Evolutionary conservation across 192 early-diverging fungal genomes (phyloP).

Genomic region (Entophlyctis helioformis): DNA sequence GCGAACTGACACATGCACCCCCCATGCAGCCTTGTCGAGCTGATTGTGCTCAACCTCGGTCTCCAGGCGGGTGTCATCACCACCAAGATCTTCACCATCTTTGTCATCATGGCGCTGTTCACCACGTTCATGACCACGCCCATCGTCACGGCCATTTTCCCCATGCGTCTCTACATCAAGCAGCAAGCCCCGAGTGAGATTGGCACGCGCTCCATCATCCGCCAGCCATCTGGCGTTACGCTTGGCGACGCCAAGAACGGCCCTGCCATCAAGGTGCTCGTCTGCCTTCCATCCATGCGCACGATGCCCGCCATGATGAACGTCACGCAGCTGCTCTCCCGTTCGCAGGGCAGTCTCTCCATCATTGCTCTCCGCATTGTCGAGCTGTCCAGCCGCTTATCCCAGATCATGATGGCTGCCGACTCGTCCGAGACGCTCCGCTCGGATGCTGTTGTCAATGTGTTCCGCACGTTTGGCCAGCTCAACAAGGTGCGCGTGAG

Average conservation of each 20-base stretch:
- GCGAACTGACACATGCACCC: background rate
- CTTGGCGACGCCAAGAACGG: background rate
- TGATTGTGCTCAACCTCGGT: conserved; percentile 90
- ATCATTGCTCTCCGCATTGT: conserved; percentile 67
- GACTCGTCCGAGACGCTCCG: conserved; percentile 49
- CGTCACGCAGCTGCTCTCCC: conserved; percentile 42
- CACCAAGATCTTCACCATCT: conserved; percentile 47
- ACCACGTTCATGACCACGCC: conserved; percentile 83
- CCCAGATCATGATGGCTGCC: conserved; percentile 64
- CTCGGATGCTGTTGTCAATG: conserved; percentile 64
- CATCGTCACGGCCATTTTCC: conserved; percentile 57
- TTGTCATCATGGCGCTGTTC: conserved; percentile 68
- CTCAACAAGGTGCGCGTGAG: conserved; percentile 55
- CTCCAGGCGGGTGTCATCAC: conserved; percentile 68
- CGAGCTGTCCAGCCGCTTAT: conserved; percentile 66
- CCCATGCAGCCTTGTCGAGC: conserved; percentile 64
- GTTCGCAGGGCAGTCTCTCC: conserved; percentile 11
- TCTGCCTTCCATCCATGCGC: conserved; percentile 50
- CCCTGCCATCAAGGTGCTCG: conserved; percentile 27
- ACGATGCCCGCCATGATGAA: conserved; percentile 62
- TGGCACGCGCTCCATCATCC: no score
- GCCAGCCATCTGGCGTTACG: background rate
- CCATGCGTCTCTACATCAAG: background rate
- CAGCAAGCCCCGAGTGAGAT: no score
- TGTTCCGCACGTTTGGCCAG: conserved; percentile 71